A percentile compares a stretch with the other conserved stretches of the same genome.
Conservation (phyloP, 768 basidiomycete species). For the Brasilioporus rufonigricans region DNA sequence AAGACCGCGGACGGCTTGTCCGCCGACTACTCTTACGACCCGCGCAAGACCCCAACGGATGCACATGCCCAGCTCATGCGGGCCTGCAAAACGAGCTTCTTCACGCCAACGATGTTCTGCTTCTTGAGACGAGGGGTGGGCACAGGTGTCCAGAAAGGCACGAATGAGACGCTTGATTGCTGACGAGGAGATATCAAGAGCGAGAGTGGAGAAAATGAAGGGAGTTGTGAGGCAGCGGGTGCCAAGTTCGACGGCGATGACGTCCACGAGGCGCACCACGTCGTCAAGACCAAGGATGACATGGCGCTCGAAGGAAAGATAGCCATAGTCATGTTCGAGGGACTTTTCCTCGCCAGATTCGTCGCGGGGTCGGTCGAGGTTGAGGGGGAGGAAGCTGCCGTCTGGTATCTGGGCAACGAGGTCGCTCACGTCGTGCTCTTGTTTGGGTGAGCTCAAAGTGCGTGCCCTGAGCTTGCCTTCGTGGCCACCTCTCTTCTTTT, state of each 20-base stretch:
- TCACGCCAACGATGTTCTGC: conserved; percentile 66
- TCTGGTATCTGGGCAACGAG: conserved; percentile 44
- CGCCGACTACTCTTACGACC: conserved; percentile 66
- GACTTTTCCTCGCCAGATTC: conserved; percentile 39
- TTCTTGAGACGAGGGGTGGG: conserved; percentile 30
- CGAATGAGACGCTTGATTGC: conserved; percentile 74
- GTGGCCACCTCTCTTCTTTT: conserved; percentile 41
- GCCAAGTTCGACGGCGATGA: conserved; percentile 66
- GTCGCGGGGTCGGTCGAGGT: conserved; percentile 45
- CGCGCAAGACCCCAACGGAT: conserved; percentile 90
- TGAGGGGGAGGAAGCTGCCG: conserved; percentile 52
- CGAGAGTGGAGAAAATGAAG: conserved; percentile 86
- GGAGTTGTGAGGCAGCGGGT: conserved; percentile 81
- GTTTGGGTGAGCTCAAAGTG: conserved; percentile 40
- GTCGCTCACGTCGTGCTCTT: conserved; percentile 32
- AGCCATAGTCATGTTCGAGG: conserved; percentile 60
- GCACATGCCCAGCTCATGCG: conserved; percentile 88
- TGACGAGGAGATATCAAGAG: conserved; percentile 78
- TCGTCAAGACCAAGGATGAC: conserved; percentile 76
- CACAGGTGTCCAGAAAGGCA: conserved; percentile 72
- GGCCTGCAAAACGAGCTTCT: conserved; percentile 80
- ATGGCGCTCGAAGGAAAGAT: conserved; percentile 69
- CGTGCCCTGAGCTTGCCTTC: conserved; percentile 38
- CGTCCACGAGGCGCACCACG: conserved; percentile 67
- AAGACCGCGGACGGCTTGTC: conserved; percentile 77